Percentiles rank a stretch among this genome's conserved stretches.
These are phyloP conservation scores for Boletus vinaceobasis DNA, from an alignment of 768 basidiomycete genomes.

Conservation along the genomic window DNA sequence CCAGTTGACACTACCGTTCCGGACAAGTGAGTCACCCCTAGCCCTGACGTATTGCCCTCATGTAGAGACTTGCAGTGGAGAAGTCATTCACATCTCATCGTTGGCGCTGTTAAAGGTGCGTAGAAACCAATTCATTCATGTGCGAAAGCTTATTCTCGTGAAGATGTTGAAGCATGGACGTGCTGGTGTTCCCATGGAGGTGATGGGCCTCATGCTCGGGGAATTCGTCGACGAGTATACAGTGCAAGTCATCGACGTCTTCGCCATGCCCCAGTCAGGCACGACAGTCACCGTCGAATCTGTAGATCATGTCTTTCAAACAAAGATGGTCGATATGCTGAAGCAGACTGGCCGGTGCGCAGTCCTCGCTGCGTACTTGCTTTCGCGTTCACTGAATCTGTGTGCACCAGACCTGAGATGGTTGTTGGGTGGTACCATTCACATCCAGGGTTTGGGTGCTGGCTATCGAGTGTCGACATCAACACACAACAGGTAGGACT, in stretches of 20 bases:
- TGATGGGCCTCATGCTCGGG: slow-evolving; percentile 97
- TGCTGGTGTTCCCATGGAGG: slow-evolving; percentile 98
- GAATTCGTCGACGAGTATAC: slow-evolving; percentile 99
- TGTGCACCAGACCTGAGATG: slow-evolving; percentile 75
- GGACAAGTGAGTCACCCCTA: slow-evolving; percentile 60
- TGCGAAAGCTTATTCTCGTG: slow-evolving; percentile 1
- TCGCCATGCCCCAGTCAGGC: slow-evolving; percentile 98
- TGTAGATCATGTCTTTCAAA: slow-evolving; percentile 98
- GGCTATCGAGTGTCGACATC: slow-evolving; percentile 98
- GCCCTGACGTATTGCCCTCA: neutral
- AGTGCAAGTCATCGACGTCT: slow-evolving; percentile 92
- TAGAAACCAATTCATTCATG: neutral
- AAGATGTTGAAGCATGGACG: slow-evolving; percentile 99
- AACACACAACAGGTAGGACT: slow-evolving; percentile 88
- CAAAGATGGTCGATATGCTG: slow-evolving; percentile 97
- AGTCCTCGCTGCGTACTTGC: slow-evolving; percentile 3
- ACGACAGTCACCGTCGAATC: slow-evolving; percentile 98
- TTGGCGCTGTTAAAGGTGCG: slow-evolving; percentile 92
- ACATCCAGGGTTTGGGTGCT: slow-evolving; percentile 99
- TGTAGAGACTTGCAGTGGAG: slow-evolving; percentile 51
- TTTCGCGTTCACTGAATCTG: slow-evolving; percentile 2
- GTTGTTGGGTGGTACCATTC: slow-evolving; percentile 99
- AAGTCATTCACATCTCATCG: slow-evolving; percentile 96
- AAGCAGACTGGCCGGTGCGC: slow-evolving; percentile 96
- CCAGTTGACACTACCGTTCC: slow-evolving; percentile 55